Evolutionary conservation across 306 rosid species (phyloP).

Genomic region (Cicer pinnatifidum): DNA sequence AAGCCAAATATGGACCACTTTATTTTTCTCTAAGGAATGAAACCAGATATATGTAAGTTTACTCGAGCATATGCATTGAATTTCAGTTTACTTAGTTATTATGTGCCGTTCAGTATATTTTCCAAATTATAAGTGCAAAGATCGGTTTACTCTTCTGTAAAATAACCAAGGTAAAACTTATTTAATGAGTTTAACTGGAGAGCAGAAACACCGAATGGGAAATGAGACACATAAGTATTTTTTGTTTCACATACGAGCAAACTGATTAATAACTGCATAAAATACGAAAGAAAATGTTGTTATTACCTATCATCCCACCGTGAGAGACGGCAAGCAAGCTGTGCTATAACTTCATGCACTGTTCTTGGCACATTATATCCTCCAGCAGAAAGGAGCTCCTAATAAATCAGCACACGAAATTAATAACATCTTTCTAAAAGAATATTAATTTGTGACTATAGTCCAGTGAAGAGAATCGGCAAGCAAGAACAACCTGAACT

Average conservation of each 20-base stretch:
- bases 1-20: conserved; percentile 14
- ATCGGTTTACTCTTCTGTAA: conserved; percentile 15
- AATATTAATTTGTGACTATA: conserved; percentile 39
- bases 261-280: conserved; percentile 24
- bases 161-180: conserved; percentile 5
- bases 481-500: conserved; percentile 78
- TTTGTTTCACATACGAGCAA: conserved; percentile 26
- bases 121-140: neutral
- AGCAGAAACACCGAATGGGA: conserved; percentile 28
- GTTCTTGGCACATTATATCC: conserved; percentile 81
- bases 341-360: conserved; percentile 91
- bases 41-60: neutral
- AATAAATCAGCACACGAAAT: conserved; percentile 40
- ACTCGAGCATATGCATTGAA: neutral
- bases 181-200: neutral
- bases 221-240: neutral
- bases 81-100: too few relatives aligned
- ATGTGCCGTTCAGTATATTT: too few relatives aligned
- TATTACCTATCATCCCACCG: conserved; percentile 98
- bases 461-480: conserved; percentile 27
- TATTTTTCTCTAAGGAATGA: conserved; percentile 16
- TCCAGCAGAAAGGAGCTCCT: conserved; percentile 91
- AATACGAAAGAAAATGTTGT: conserved; percentile 13
- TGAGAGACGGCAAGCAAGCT: conserved; percentile 73
- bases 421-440: conserved; percentile 18